Percentiles rank a stretch among this genome's conserved stretches.
phyloP scores from a whole-genome alignment of 805 yeast species.

The Candida nanaspora region DNA sequence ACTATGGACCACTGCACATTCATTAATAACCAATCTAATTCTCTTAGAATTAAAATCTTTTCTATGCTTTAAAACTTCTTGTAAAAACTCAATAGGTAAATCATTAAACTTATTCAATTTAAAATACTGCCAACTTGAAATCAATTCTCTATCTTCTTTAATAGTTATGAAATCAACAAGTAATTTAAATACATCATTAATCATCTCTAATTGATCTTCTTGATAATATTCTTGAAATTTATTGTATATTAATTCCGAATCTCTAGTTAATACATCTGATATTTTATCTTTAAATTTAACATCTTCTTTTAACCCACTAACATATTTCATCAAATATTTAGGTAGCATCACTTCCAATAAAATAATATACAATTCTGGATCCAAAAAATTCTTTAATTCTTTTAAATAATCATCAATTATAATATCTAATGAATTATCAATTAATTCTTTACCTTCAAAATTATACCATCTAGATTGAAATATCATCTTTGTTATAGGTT shows the following conservation, averaged over 20 bases:
- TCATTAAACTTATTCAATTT: conserved; percentile 56
- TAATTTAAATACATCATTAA: conserved; percentile 44
- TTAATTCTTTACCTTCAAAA: conserved; percentile 13
- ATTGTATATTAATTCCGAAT: conserved; percentile 49
- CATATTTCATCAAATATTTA: conserved; percentile 32
- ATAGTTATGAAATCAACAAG: conserved; percentile 49
- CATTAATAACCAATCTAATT: conserved; percentile 17
- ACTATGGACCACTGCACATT: conserved; percentile 8
- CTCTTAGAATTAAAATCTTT: conserved; percentile 26
- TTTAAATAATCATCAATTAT: conserved; percentile 18
- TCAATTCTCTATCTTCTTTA: conserved; percentile 37
- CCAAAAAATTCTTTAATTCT: conserved; percentile 21
- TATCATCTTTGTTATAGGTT: conserved; percentile 14
- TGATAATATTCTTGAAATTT: conserved; percentile 40
- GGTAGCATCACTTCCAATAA: conserved; percentile 26
- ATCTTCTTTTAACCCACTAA: conserved; percentile 14
- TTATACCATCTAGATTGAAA: conserved; percentile 24
- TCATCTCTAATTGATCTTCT: conserved; percentile 9
- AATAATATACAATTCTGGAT: conserved; percentile 22
- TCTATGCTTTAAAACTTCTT: conserved; percentile 50
- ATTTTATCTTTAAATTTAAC: conserved; percentile 23
- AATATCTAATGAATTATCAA: conserved; percentile 18
- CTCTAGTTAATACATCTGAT: conserved; percentile 49
- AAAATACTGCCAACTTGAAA: conserved; percentile 28
- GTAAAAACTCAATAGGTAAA: conserved; percentile 65